phyloP scores from a whole-genome alignment of 306 rosid species.

The Coriaria nepalensis region DNA sequence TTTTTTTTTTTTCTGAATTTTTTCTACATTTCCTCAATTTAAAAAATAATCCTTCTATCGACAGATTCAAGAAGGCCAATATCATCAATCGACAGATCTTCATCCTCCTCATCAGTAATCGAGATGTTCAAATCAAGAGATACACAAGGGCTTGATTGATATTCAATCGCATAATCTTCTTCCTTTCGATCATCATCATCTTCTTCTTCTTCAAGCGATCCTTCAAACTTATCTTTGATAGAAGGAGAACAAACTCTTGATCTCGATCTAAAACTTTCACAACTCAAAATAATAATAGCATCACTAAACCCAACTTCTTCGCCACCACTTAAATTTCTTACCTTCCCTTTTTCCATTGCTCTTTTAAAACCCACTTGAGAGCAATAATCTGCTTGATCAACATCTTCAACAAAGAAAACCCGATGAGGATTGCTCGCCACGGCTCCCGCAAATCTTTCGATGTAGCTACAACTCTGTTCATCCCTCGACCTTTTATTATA shows the following conservation, averaged over 20 bases:
- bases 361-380: constrained; percentile 76
- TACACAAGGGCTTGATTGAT: constrained; percentile 31
- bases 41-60: constrained; percentile 61
- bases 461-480: constrained; percentile 58
- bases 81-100: constrained; percentile 31
- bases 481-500: constrained; percentile 67
- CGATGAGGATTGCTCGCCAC: constrained; percentile 58
- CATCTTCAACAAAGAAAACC: constrained; percentile 68
- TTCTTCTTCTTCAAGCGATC: too few species aligned
- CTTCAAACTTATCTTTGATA: too few species aligned
- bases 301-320: constrained; percentile 54
- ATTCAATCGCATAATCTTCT: constrained; percentile 19
- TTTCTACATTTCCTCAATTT: constrained; percentile 41
- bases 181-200: background rate
- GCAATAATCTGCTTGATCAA: constrained; percentile 73
- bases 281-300: constrained; percentile 68
- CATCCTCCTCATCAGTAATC: constrained; percentile 33
- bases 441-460: constrained; percentile 55
- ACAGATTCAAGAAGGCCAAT: constrained; percentile 76
- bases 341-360: constrained; percentile 66
- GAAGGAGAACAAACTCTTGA: too few species aligned
- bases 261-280: constrained; percentile 36
- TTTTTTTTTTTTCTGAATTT: background rate
- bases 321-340: constrained; percentile 32
- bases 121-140: constrained; percentile 85